Evolutionary conservation across 1,139 yeast species (phyloP).

Genomic region (Ashbya aceris): DNA sequence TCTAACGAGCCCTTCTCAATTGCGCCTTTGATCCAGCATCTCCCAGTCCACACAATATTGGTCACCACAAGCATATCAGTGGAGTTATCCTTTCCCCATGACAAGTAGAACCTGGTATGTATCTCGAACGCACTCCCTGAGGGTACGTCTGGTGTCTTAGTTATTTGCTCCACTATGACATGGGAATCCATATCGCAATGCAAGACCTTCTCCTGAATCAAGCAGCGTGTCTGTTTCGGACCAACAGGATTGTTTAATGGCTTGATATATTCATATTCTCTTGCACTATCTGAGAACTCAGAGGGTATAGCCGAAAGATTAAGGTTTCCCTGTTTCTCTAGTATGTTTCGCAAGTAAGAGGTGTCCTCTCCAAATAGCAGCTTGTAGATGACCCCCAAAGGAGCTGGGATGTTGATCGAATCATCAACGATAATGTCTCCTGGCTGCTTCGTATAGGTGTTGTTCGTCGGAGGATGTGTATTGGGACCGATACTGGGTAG

Average conservation of each 20-base stretch:
- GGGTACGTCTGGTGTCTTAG: constrained; percentile 91
- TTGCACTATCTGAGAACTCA: constrained; percentile 36
- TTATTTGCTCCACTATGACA: constrained; percentile 54
- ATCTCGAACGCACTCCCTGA: constrained; percentile 78
- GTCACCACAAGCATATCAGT: constrained; percentile 60
- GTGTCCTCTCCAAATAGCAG: constrained; percentile 70
- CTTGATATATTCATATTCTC: constrained; percentile 66
- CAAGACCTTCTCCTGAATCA: constrained; percentile 62
- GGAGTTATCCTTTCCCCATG: constrained; percentile 68
- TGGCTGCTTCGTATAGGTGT: constrained; percentile 43
- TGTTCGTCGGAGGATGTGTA: constrained; percentile 45
- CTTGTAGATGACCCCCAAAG: constrained; percentile 67
- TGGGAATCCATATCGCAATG: constrained; percentile 49
- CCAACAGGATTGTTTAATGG: constrained; percentile 82
- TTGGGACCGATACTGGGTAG: constrained; percentile 44
- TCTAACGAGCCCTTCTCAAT: constrained; percentile 87
- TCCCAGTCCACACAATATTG: constrained; percentile 82
- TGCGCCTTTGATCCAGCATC: constrained; percentile 84
- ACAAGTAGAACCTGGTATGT: constrained; percentile 53
- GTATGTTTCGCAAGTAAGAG: constrained; percentile 43
- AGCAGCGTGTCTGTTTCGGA: constrained; percentile 87
- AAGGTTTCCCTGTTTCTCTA: constrained; percentile 62
- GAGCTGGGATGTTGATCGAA: constrained; percentile 46
- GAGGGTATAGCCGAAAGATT: constrained; percentile 51
- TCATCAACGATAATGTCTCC: constrained; percentile 61